Base-by-base conservation (phyloP, 192 early-diverging fungal species). In the Coemansia sp. region DNA sequence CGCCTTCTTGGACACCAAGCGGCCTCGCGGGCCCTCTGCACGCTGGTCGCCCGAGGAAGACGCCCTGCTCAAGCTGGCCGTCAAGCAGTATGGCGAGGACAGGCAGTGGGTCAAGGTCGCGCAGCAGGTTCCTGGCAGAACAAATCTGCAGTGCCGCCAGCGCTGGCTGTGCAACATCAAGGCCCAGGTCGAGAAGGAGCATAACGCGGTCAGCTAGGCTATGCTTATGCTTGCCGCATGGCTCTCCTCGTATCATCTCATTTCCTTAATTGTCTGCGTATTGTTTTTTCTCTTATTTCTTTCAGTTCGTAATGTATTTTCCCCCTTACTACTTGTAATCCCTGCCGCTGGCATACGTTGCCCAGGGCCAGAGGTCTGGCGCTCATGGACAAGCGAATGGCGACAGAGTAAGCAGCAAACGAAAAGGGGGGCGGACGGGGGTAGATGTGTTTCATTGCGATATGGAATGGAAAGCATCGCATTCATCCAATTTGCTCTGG, bases 81-180 rank as follows among this genome's bases (percentile, higher is more conserved):
- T 78, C 34, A 61, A 55, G 60, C 62, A 78, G 70, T 72, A 58
- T 63, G 75, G 75, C 50, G 75, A 78, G 67, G 75, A 78, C 51
- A 62, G 75, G 36, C 75, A 78, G 60, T 78, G 75, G 75, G 75
- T 78, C 20, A 78, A 78, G 70, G 75, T 78, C 27, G 66, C 75
- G 5, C 69, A 78, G 60, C 66, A 69, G 39, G 75, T 78, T 14
- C 75, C 75, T 35, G 75, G 75, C 47, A 68, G 75, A 23, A 72
- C 75, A 52, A 78, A 78, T 39, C 50, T 78, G 45, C 75, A 78
- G 36, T 78, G 75, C 64, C 66, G 75, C 50, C 75, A 78, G 64
- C 75, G 75, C 75, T 78, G 75, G 75, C 67, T 78, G 28, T 78
- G 75, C 67, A 78, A 78, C 70, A 68, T 78, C 48, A 78, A 72